Evolutionary conservation across 768 basidiomycete species (phyloP), one percentile per base, ranked within the genome.

Genomic region (Phylloporus sp.): DNA sequence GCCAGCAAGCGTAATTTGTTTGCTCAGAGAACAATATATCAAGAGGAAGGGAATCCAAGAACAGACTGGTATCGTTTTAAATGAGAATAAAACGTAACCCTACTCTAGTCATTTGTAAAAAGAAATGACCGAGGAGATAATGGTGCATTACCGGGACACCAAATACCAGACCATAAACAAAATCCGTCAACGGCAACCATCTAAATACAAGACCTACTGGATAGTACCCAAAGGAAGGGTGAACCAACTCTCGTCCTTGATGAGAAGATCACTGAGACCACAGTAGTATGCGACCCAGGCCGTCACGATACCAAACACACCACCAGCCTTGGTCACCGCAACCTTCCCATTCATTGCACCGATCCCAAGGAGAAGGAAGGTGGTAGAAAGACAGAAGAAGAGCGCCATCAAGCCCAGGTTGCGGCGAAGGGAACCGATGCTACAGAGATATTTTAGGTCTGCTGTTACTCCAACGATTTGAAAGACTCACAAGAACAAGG

Each of bases 401-500:
- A 85, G 64, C 1, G 73, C 64, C 15, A 76, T 64, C 18, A 84
- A 69, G 31, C 74, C 75, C 35, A 82, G 34, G 42, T 78, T 82
- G 23, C 76, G 73, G 52, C 79, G 74, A 4, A 80, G 64, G 3
- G 77, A 65, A n/a, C 74, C 82, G 32, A 84, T 45, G 34, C 79
- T 80, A 45, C 15, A 6, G 5, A 24, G 15, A 12, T 4, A 34
- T 20, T 26, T 66, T 8, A 62, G 35, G 1, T 27, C 3, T 4
- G 12, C 9, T n/a, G 0, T 23, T 18, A 2, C n/a, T n/a, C 11
- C 2, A 8, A 7, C 4, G 5, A 36, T 5, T 10, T 8, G 11
- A 1, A 29, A 11, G 7, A 55, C 82, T 59, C 49, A 90, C 88
- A 83, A 53, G 57, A 90, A 73, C 61, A 88, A 67, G 68, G 80